Percentiles rank a stretch among this genome's conserved stretches.
Conservation (phyloP, 352 stramenopile genomes). For the Globisporangium recalcitrans region DNA sequence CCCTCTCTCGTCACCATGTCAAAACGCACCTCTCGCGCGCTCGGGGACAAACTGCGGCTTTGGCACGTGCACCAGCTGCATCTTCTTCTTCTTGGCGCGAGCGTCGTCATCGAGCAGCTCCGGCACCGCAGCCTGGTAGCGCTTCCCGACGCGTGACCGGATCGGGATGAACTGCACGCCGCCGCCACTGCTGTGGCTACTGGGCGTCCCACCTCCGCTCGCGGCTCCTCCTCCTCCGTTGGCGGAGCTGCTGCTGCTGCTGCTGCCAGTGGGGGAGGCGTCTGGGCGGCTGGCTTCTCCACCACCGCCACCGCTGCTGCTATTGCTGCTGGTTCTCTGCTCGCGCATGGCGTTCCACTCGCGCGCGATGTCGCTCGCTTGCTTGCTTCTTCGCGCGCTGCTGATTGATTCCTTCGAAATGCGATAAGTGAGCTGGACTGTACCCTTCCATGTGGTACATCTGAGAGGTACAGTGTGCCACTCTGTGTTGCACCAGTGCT, state of each 20-base stretch:
- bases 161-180: conserved; percentile 59
- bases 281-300: neutral
- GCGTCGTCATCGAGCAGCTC: conserved; percentile 29
- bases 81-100: conserved; percentile 25
- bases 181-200: conserved; percentile 3
- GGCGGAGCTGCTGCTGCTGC: conserved; percentile 8
- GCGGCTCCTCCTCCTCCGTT: neutral
- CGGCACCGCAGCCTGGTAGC: conserved; percentile 72
- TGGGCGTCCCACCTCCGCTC: conserved; percentile 3
- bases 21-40: conserved; percentile 45
- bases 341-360: conserved; percentile 14
- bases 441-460: too few species aligned
- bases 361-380: neutral
- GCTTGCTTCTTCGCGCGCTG: neutral
- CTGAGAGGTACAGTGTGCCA: too few species aligned
- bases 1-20: neutral
- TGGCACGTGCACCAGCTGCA: conserved; percentile 23
- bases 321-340: conserved; percentile 5
- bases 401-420: conserved; percentile 14
- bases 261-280: conserved; percentile 13
- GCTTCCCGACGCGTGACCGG: conserved; percentile 72
- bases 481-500: neutral
- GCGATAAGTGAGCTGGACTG: too few species aligned
- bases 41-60: conserved; percentile 43
- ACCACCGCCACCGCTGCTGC: neutral